A percentile compares a stretch with the other conserved stretches of the same genome.
Conservation (phyloP, 805 yeast genomes). For the Kuraishia cidri region DNA sequence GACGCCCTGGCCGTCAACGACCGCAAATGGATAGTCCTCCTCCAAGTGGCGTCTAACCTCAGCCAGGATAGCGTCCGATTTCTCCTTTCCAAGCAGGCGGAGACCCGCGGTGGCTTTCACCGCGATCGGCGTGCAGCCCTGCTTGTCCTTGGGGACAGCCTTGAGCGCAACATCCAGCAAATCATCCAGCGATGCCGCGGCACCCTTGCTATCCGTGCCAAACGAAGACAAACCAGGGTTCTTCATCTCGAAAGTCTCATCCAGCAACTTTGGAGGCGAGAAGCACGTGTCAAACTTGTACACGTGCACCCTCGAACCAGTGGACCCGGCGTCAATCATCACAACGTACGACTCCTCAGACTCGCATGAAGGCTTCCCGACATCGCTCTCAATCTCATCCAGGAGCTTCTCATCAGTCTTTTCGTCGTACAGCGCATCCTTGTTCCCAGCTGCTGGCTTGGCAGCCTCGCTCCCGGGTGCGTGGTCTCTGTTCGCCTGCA, state of each 20-base stretch:
- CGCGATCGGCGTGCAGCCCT: constrained; percentile 84
- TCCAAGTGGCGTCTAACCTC: constrained; percentile 75
- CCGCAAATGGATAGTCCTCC: constrained; percentile 82
- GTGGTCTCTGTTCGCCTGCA: constrained; percentile 2
- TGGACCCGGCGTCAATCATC: constrained; percentile 97
- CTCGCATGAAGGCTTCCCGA: background rate
- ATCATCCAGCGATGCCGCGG: constrained; percentile 86
- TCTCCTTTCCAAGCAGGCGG: constrained; percentile 72
- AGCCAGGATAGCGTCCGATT: constrained; percentile 59
- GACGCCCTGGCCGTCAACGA: constrained; percentile 80
- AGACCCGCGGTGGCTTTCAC: constrained; percentile 98
- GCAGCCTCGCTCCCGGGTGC: constrained; percentile 9
- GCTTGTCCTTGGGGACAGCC: constrained; percentile 64
- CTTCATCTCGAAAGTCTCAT: constrained; percentile 80
- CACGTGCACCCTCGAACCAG: constrained; percentile 93
- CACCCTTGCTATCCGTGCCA: constrained; percentile 71
- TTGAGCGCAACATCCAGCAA: constrained; percentile 68
- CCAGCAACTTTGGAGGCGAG: constrained; percentile 72
- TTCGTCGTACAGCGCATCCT: constrained; percentile 7
- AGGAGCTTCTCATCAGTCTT: constrained; percentile 8
- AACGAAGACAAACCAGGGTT: constrained; percentile 89
- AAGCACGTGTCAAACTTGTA: constrained; percentile 85
- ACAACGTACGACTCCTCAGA: constrained; percentile 48
- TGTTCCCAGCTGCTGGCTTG: constrained; percentile 14
- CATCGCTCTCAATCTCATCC: constrained; percentile 5